Percentiles rank a stretch among this genome's conserved stretches.
phyloP scores from a whole-genome alignment of 2,329 filamentous ascomycete species.

The Pseudocercospora vitis region DNA sequence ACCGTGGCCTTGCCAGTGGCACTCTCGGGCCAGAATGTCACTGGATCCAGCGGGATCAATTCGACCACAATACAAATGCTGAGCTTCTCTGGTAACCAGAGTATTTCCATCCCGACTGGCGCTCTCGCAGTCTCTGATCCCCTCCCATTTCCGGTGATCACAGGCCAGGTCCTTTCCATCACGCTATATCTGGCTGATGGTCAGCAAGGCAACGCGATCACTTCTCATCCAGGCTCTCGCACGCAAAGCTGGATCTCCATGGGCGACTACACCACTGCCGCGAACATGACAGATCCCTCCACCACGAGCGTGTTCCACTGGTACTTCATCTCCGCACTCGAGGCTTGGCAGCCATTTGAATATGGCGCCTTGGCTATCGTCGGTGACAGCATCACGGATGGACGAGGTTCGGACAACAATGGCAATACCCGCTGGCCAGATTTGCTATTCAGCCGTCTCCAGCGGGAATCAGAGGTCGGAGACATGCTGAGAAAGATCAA shows the following conservation, averaged over 20 bases:
- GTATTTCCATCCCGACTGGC: conserved; percentile 56
- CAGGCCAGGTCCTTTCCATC: conserved; percentile 57
- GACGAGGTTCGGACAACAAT: conserved; percentile 60
- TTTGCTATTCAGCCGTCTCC: conserved; percentile 54
- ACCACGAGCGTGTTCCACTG: conserved; percentile 47
- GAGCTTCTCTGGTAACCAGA: conserved; percentile 58
- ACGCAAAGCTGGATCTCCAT: conserved; percentile 61
- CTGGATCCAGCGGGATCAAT: conserved; percentile 57
- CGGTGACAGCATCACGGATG: conserved; percentile 66
- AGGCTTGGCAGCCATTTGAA: conserved; percentile 52
- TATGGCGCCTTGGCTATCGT: conserved; percentile 55
- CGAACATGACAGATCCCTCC: conserved; percentile 45
- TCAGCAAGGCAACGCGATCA: conserved; percentile 59
- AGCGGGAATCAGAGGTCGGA: conserved; percentile 28
- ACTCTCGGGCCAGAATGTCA: conserved; percentile 47
- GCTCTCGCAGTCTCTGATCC: conserved; percentile 63
- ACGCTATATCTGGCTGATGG: conserved; percentile 59
- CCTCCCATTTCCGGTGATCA: conserved; percentile 54
- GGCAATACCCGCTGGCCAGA: conserved; percentile 63
- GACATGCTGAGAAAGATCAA: conserved; percentile 52
- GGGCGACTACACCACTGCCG: conserved; percentile 57
- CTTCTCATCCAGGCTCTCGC: conserved; percentile 64
- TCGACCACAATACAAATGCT: conserved; percentile 53
- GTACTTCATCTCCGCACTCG: conserved; percentile 61
- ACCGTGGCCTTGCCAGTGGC: conserved; percentile 56